These are phyloP conservation scores for Trichophyton benhamiae DNA, from an alignment of 2,329 filamentous ascomycete genomes.

Conservation along the genomic window DNA sequence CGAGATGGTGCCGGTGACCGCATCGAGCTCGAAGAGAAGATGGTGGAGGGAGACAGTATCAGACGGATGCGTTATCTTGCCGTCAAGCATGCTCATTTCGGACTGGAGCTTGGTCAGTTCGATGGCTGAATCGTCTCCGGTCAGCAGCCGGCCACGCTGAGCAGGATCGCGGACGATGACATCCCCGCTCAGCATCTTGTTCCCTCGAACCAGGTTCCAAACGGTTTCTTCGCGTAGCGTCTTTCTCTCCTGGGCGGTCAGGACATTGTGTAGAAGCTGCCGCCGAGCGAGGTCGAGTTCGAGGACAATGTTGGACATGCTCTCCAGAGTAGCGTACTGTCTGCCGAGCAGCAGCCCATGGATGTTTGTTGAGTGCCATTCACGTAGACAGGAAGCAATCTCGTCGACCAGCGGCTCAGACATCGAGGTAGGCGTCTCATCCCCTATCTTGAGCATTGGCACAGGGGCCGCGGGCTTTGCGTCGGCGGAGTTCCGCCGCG, in stretches of 20 bases:
- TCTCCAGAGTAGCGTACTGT: conserved; percentile 69
- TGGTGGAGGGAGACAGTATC: conserved; percentile 63
- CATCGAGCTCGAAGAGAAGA: conserved; percentile 73
- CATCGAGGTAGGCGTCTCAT: conserved; percentile 82
- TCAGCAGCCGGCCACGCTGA: conserved; percentile 72
- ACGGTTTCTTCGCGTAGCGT: conserved; percentile 75
- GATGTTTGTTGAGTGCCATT: conserved; percentile 96
- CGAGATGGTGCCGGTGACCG: conserved; percentile 63
- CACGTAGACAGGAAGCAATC: conserved; percentile 87
- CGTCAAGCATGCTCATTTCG: conserved; percentile 85
- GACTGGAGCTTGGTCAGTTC: conserved; percentile 86
- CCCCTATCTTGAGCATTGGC: conserved; percentile 93
- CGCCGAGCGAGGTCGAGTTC: conserved; percentile 75
- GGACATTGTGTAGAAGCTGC: conserved; percentile 85
- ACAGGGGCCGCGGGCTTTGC: conserved; percentile 76
- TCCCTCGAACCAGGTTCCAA: conserved; percentile 87
- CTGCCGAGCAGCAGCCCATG: conserved; percentile 78
- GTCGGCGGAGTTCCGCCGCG: conserved; percentile 45
- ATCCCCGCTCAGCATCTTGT: conserved; percentile 86
- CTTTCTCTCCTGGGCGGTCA: conserved; percentile 76
- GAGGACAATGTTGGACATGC: conserved; percentile 66
- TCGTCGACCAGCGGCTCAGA: conserved; percentile 92
- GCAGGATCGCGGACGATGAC: conserved; percentile 86
- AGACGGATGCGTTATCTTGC: conserved; percentile 55
- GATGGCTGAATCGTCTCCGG: conserved; percentile 83